Percentiles rank a stretch among this genome's conserved stretches.
phyloP scores from a whole-genome alignment of 2,329 filamentous ascomycete species.

The Arthrobotrys musiformis region DNA sequence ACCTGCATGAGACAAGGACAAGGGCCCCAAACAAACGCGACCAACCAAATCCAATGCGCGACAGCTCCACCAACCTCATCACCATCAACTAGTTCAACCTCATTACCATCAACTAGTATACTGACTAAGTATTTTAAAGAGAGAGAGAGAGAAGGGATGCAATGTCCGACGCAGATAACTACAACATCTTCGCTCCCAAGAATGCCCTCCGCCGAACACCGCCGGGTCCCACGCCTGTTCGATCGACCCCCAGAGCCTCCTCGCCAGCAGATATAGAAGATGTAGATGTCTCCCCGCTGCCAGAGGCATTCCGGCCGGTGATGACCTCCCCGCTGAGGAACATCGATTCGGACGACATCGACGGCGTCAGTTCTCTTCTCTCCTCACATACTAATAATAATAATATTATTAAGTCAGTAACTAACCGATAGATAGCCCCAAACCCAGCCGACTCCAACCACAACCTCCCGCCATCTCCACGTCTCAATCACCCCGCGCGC shows the following conservation, averaged over 20 bases:
- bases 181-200: conserved; percentile 36
- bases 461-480: conserved; percentile 16
- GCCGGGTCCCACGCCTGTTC: conserved; percentile 14
- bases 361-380: conserved; percentile 7
- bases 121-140: too few species aligned
- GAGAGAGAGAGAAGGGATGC: too few species aligned
- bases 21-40: conserved; percentile 44
- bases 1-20: not conserved
- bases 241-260: not conserved
- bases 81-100: not conserved
- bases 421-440: not conserved
- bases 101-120: not conserved
- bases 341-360: not conserved
- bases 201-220: conserved; percentile 41
- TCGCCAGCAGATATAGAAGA: not conserved
- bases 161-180: conserved; percentile 39
- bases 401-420: not conserved
- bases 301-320: conserved; percentile 21
- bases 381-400: not conserved
- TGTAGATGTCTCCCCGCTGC: conserved; percentile 10
- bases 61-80: conserved; percentile 2
- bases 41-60: conserved; percentile 4
- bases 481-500: conserved; percentile 35
- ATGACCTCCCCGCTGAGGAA: conserved; percentile 45
- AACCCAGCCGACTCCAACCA: conserved; percentile 17